Conservation (phyloP, 768 basidiomycete genomes). For the Lentinula raphanica region DNA sequence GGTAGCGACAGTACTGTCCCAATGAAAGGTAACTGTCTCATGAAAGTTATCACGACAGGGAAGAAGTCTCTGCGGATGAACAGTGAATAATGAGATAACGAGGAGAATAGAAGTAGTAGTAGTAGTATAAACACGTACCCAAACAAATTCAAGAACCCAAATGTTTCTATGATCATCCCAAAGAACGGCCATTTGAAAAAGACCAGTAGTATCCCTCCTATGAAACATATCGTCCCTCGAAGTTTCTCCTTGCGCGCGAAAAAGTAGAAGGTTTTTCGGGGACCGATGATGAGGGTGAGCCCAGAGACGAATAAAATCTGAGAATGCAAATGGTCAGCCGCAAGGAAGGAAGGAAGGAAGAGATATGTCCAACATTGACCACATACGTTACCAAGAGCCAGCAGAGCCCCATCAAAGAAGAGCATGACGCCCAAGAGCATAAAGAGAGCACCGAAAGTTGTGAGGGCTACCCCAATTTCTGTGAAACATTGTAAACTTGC, state of each 20-base stretch:
- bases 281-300: conserved; percentile 93
- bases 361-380: neutral
- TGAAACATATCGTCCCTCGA: conserved; percentile 82
- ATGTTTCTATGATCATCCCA: conserved; percentile 89
- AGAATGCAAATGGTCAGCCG: no score
- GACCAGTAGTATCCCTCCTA: conserved; percentile 87
- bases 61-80: conserved; percentile 83
- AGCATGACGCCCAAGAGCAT: conserved; percentile 95
- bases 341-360: neutral
- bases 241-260: conserved; percentile 95
- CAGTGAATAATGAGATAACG: conserved; percentile 1
- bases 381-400: conserved; percentile 92
- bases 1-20: conserved; percentile 84
- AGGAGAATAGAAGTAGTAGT: conserved; percentile 7
- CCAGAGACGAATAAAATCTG: conserved; percentile 94
- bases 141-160: conserved; percentile 96
- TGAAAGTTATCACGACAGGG: conserved; percentile 95
- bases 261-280: conserved; percentile 96
- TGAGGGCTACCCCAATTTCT: conserved; percentile 97
- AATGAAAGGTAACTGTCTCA: conserved; percentile 89
- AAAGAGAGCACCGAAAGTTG: conserved; percentile 91
- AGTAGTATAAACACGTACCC: conserved; percentile 69
- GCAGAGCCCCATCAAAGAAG: conserved; percentile 92
- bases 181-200: conserved; percentile 95
- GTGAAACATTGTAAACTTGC: conserved; percentile 6